Conservation (phyloP, 805 yeast genomes). For the Candida schatavii region DNA sequence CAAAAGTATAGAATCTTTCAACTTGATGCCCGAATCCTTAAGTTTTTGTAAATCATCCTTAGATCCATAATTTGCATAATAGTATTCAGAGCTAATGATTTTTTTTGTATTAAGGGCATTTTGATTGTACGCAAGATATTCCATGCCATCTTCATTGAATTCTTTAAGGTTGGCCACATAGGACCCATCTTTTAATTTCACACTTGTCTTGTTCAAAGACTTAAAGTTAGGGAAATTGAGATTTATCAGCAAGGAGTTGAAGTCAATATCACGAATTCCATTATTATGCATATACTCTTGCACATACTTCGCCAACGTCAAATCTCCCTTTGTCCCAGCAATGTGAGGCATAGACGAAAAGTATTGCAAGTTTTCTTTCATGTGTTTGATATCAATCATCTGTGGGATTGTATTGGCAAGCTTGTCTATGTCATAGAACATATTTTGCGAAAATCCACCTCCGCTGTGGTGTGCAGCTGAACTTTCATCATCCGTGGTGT, state of each 20-base stretch:
- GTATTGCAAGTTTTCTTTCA: conserved; percentile 69
- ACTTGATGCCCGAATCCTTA: conserved; percentile 30
- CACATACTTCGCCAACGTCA: conserved; percentile 65
- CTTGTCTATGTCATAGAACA: conserved; percentile 58
- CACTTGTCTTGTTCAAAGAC: conserved; percentile 24
- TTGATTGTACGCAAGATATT: conserved; percentile 61
- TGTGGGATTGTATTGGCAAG: conserved; percentile 50
- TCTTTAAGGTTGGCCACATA: conserved; percentile 40
- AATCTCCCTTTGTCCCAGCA: conserved; percentile 86
- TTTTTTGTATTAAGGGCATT: conserved; percentile 55
- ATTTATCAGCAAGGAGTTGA: conserved; percentile 50
- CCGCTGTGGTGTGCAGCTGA: conserved; percentile 36
- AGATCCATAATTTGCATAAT: conserved; percentile 70
- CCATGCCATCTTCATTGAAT: conserved; percentile 26
- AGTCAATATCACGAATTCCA: conserved; percentile 52
- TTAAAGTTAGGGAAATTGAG: conserved; percentile 65
- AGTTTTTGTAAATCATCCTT: conserved; percentile 49
- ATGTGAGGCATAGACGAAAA: conserved; percentile 79
- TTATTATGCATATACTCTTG: conserved; percentile 55
- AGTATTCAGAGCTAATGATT: conserved; percentile 46
- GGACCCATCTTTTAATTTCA: conserved; percentile 30
- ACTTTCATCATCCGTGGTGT: conserved; percentile 40
- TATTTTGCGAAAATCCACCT: conserved; percentile 47
- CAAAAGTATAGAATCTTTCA: conserved; percentile 55
- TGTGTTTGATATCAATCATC: conserved; percentile 48